A percentile compares a stretch with the other conserved stretches of the same genome.
phyloP scores from a whole-genome alignment of 768 basidiomycete genomes.

The Trametopsis cervina region DNA sequence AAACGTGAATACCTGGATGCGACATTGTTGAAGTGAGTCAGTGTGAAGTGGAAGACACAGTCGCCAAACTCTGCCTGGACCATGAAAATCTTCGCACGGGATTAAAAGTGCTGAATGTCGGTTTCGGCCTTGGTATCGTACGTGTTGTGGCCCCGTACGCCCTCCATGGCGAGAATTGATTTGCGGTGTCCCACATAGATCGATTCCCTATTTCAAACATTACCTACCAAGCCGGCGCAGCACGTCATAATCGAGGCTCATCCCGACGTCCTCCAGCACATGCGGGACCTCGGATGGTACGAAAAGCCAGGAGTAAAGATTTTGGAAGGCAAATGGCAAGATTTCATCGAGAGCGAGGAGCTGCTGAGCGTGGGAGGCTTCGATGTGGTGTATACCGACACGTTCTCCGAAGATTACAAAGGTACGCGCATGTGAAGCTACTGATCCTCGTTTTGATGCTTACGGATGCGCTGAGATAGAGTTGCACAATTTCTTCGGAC shows the following conservation, averaged over 20 bases:
- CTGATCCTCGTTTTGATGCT: not conserved
- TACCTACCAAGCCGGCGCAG: conserved; percentile 48
- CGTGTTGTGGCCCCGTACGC: not conserved
- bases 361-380: conserved; percentile 68
- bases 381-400: conserved; percentile 88
- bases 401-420: conserved; percentile 83
- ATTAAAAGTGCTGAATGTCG: conserved; percentile 78
- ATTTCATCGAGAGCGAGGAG: conserved; percentile 56
- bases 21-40: conserved; percentile 18
- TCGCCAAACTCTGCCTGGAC: conserved; percentile 48
- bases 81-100: conserved; percentile 39
- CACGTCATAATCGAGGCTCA: conserved; percentile 96
- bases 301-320: conserved; percentile 70
- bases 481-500: conserved; percentile 75
- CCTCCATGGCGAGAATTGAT: conserved; percentile 22
- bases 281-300: conserved; percentile 74
- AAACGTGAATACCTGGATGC: not conserved
- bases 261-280: conserved; percentile 80
- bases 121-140: conserved; percentile 92
- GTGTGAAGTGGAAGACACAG: conserved; percentile 68
- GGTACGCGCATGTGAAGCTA: conserved; percentile 28
- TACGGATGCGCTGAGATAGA: conserved; percentile 27
- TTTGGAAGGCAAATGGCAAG: conserved; percentile 92
- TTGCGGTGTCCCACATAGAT: conserved; percentile 59
- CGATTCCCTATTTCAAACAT: conserved; percentile 70